Conservation (phyloP, 768 basidiomycete species). For the Daedaleopsis nitida region DNA sequence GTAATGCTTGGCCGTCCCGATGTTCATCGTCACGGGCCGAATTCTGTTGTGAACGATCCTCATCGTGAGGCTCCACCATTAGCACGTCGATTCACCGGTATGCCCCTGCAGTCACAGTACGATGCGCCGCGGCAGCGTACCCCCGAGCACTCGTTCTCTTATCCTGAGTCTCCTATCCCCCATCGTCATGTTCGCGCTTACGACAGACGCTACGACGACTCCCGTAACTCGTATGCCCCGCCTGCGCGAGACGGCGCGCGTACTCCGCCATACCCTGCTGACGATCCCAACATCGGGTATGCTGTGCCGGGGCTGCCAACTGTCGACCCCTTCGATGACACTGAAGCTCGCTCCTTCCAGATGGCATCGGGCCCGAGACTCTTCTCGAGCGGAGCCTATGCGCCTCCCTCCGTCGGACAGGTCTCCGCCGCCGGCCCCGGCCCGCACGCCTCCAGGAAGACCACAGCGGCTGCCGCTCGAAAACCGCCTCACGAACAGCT, state of each 20-base stretch:
- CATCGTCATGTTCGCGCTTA: background rate
- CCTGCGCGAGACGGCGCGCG: background rate
- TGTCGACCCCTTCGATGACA: background rate
- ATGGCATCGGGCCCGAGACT: constrained; percentile 2
- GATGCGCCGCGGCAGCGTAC: background rate
- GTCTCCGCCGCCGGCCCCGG: background rate
- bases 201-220: background rate
- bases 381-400: background rate
- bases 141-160: background rate
- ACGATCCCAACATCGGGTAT: constrained; percentile 1
- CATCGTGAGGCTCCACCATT: too few species aligned
- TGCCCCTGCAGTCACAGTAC: too few species aligned
- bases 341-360: constrained; percentile 12
- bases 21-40: too few species aligned
- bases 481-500: constrained; percentile 6
- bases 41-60: too few species aligned
- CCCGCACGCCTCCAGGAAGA: background rate
- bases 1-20: too few species aligned
- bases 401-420: background rate
- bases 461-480: constrained; percentile 6
- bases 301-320: constrained; percentile 4
- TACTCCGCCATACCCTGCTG: background rate
- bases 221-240: background rate
- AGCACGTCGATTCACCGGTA: too few species aligned
- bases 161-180: background rate